These are phyloP conservation scores for Cercospora nicotianae DNA, from an alignment of 2,329 filamentous ascomycete species.

Conservation along the genomic window DNA sequence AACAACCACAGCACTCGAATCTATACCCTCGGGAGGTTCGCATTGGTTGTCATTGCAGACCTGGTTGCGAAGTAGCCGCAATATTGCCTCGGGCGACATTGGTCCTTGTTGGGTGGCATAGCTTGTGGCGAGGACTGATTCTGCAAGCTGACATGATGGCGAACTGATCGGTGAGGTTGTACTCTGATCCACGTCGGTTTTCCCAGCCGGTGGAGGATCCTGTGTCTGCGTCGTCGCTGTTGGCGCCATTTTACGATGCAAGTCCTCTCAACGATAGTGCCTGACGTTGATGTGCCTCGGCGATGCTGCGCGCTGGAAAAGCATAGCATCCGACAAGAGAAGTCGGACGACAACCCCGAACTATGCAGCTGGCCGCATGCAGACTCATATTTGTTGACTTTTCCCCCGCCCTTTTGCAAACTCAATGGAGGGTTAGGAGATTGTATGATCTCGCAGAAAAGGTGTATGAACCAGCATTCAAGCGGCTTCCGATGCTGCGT, in stretches of 20 bases:
- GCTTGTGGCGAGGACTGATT: conserved; percentile 15
- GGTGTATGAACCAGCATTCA: neutral
- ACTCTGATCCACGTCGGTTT: neutral
- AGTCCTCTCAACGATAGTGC: neutral
- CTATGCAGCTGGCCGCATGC: neutral
- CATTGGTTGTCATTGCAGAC: conserved; percentile 16
- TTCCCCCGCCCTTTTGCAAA: neutral
- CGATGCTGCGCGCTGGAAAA: neutral
- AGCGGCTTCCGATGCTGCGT: neutral
- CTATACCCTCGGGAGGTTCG: conserved; percentile 13
- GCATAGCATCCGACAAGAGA: conserved; percentile 1
- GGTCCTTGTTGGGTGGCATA: conserved; percentile 18
- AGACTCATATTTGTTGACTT: conserved; percentile 5
- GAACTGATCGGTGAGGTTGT: conserved; percentile 1
- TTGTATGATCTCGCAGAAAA: neutral
- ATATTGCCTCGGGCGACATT: conserved; percentile 14
- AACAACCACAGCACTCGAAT: conserved; percentile 12
- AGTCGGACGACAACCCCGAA: neutral
- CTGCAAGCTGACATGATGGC: conserved; percentile 13
- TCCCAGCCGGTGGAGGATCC: neutral
- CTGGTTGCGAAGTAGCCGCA: conserved; percentile 15
- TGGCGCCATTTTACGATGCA: neutral
- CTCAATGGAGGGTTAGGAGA: conserved; percentile 12
- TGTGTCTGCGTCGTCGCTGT: neutral
- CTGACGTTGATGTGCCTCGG: neutral